These are phyloP conservation scores for Pulveroboletus sp. DNA, from an alignment of 768 basidiomycete species.

Conservation along the genomic window DNA sequence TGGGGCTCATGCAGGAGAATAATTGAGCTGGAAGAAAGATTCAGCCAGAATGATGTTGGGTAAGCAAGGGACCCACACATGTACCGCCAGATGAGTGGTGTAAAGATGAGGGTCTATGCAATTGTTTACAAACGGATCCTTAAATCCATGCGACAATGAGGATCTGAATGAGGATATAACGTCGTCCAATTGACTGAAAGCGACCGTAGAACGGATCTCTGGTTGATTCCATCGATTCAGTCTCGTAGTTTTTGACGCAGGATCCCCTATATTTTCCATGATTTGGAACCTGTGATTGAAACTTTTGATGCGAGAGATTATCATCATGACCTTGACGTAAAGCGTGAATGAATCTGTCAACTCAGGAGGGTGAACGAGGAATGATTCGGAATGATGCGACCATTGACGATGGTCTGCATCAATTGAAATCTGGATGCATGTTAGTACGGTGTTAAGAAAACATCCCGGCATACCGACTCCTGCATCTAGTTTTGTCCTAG, in stretches of 20 bases:
- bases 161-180: constrained; percentile 52
- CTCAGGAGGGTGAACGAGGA: constrained; percentile 56
- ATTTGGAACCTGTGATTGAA: constrained; percentile 67
- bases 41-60: constrained; percentile 36
- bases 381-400: constrained; percentile 57
- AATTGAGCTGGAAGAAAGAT: constrained; percentile 45
- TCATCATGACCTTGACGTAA: constrained; percentile 63
- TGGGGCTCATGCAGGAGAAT: constrained; percentile 77
- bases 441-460: constrained; percentile 5
- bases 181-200: constrained; percentile 61
- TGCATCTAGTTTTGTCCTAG: constrained; percentile 54
- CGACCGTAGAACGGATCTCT: constrained; percentile 57
- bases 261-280: constrained; percentile 57
- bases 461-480: constrained; percentile 42
- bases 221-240: constrained; percentile 39
- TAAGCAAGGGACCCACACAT: constrained; percentile 29
- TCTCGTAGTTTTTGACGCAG: constrained; percentile 23
- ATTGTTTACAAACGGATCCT: constrained; percentile 48
- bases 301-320: constrained; percentile 57
- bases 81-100: constrained; percentile 28
- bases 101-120: constrained; percentile 62
- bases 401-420: constrained; percentile 57
- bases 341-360: constrained; percentile 69
- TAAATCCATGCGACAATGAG: constrained; percentile 55
- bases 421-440: constrained; percentile 40